These are phyloP conservation scores for Torulaspora gathmanii DNA, from an alignment of 805 yeast genomes.

Conservation along the genomic window DNA sequence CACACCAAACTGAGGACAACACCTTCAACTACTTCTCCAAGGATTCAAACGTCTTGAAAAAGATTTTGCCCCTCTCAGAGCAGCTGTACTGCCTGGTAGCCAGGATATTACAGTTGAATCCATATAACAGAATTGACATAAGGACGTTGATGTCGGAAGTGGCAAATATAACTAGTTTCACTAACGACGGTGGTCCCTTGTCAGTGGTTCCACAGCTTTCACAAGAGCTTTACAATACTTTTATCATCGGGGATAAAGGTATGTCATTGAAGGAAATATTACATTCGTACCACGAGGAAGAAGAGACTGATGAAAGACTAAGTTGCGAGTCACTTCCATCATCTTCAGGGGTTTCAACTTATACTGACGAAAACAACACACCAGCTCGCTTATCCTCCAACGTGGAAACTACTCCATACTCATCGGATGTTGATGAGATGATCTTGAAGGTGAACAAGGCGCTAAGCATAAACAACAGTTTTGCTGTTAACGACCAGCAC, in stretches of 20 bases:
- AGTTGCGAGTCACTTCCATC: conserved; percentile 11
- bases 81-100: conserved; percentile 53
- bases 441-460: conserved; percentile 10
- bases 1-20: conserved; percentile 53
- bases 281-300: conserved; percentile 13
- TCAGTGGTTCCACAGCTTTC: conserved; percentile 22
- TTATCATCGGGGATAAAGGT: conserved; percentile 20
- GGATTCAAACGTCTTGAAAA: conserved; percentile 50
- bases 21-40: conserved; percentile 62
- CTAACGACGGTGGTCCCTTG: conserved; percentile 28
- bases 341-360: conserved; percentile 6
- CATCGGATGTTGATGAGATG: conserved; percentile 14
- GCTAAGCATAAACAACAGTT: conserved; percentile 21
- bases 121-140: conserved; percentile 33
- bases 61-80: conserved; percentile 67
- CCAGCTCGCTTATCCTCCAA: conserved; percentile 9
- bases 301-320: conserved; percentile 11
- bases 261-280: conserved; percentile 20
- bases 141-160: conserved; percentile 23
- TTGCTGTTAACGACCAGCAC: neutral
- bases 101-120: conserved; percentile 33
- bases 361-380: conserved; percentile 9
- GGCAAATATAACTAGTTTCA: conserved; percentile 25
- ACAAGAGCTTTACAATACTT: conserved; percentile 15
- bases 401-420: conserved; percentile 13